Conservation (phyloP, 805 yeast species). For the Yamadazyma tumulicola region DNA sequence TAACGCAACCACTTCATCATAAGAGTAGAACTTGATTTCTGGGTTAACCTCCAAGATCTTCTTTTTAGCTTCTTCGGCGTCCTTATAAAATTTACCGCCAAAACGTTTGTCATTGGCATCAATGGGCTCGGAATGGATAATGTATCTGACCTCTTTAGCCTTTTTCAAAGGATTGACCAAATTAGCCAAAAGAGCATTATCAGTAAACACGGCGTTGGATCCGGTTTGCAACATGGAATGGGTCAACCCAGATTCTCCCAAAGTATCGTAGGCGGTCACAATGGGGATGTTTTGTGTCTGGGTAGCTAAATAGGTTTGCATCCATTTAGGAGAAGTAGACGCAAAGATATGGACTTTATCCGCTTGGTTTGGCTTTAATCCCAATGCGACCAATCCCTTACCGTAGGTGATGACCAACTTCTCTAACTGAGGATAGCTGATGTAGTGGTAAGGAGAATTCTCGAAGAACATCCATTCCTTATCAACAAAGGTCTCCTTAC, state of each 20-base stretch:
- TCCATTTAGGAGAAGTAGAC: constrained; percentile 84
- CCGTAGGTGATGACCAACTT: constrained; percentile 53
- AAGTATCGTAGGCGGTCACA: constrained; percentile 94
- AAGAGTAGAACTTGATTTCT: constrained; percentile 64
- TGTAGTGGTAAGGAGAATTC: constrained; percentile 65
- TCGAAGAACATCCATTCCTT: constrained; percentile 90
- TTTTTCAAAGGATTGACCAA: constrained; percentile 69
- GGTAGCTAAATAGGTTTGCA: constrained; percentile 79
- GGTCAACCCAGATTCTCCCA: constrained; percentile 84
- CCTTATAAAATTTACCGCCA: constrained; percentile 54
- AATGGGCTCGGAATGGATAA: constrained; percentile 67
- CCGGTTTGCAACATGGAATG: constrained; percentile 84
- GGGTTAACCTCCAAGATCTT: constrained; percentile 68
- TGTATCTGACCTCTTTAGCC: constrained; percentile 57
- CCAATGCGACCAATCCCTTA: constrained; percentile 71
- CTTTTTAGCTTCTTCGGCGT: constrained; percentile 56
- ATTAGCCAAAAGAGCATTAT: constrained; percentile 64
- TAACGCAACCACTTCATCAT: constrained; percentile 58
- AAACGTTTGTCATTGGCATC: constrained; percentile 61
- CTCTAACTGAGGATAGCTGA: constrained; percentile 57
- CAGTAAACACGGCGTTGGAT: constrained; percentile 77
- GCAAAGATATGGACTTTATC: constrained; percentile 83
- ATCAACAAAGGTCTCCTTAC: constrained; percentile 65
- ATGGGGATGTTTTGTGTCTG: constrained; percentile 76
- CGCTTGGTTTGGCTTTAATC: constrained; percentile 57